These are phyloP conservation scores for Arabis alpina DNA, from an alignment of 345 rosid genomes.

Conservation along the genomic window DNA sequence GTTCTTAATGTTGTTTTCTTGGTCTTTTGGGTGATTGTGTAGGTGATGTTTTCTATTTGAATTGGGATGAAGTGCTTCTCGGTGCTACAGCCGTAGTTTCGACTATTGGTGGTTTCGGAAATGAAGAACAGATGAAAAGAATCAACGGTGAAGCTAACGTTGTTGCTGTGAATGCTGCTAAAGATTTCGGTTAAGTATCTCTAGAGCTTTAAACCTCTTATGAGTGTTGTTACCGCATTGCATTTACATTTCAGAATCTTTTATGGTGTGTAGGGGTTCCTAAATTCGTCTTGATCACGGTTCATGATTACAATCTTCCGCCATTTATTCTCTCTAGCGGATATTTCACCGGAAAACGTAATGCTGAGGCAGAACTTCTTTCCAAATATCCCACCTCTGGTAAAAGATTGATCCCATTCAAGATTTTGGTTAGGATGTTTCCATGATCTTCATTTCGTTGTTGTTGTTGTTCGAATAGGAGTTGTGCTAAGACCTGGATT, in stretches of 20 bases:
- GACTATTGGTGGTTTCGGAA: constrained; percentile 91
- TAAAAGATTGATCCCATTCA: constrained; percentile 36
- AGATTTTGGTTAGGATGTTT: not conserved
- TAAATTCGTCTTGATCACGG: constrained; percentile 80
- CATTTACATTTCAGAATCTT: not conserved
- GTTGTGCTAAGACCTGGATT: constrained; percentile 88
- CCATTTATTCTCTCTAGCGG: constrained; percentile 76
- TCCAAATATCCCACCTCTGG: constrained; percentile 85
- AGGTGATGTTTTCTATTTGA: constrained; percentile 93
- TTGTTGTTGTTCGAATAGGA: constrained; percentile 51
- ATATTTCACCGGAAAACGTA: constrained; percentile 90
- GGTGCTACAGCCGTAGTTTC: constrained; percentile 94
- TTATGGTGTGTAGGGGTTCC: constrained; percentile 60
- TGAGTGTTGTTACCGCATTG: not conserved
- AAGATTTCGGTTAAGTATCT: constrained; percentile 61
- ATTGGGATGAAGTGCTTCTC: constrained; percentile 93
- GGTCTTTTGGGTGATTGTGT: constrained; percentile 4
- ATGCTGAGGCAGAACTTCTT: constrained; percentile 87
- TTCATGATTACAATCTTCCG: constrained; percentile 91
- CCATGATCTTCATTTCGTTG: not conserved
- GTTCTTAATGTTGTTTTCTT: constrained; percentile 2
- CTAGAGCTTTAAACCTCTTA: not conserved
- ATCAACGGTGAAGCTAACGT: constrained; percentile 89
- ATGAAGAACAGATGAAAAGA: constrained; percentile 88
- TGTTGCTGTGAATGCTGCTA: constrained; percentile 80